Base-by-base conservation (phyloP, 2,329 filamentous ascomycete genomes). In the Cladophialophora chaetospira region DNA sequence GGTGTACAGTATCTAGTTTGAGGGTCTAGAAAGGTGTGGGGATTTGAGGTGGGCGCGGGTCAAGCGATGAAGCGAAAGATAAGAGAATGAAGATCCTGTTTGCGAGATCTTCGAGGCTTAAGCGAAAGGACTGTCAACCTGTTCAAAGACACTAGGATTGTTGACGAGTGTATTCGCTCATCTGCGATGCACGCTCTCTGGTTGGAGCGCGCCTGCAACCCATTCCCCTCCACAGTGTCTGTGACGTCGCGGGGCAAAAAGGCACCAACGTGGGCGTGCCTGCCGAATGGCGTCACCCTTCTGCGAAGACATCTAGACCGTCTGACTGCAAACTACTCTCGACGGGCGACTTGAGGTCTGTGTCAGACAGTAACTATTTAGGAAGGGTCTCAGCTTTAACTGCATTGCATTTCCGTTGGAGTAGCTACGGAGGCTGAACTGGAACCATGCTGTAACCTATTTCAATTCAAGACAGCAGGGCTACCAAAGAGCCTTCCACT, bases 221-320 rank as follows among this genome's bases (percentile, higher is more conserved):
- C 10, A 33, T n/a, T 3, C 2, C 31, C n/a, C 23, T 38, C 29
- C 31, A 31, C 51, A 53, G 43, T 38, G 23, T 46, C 46, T 38
- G 47, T 56, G 53, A 56, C 53, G 53, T 56, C 51, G 36, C 35
- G 53, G 40, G 35, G 48, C 26, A 28, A 15, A 43, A 17, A n/a
- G n/a, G n/a, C n/a, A n/a, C n/a, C n/a, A n/a, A n/a, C n/a, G n/a
- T n/a, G n/a, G n/a, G n/a, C n/a, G n/a, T n/a, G n/a, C n/a, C n/a
- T n/a, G n/a, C n/a, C n/a, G n/a, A n/a, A n/a, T n/a, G n/a, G n/a
- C n/a, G n/a, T n/a, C n/a, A n/a, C n/a, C n/a, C n/a, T n/a, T n/a
- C n/a, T n/a, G n/a, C n/a, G n/a, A n/a, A n/a, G n/a, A n/a, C n/a
- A n/a, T n/a, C n/a, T n/a, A n/a, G n/a, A n/a, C n/a, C n/a, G n/a